Conservation (phyloP, 352 stramenopile genomes). For the Discostella stelligera region DNA sequence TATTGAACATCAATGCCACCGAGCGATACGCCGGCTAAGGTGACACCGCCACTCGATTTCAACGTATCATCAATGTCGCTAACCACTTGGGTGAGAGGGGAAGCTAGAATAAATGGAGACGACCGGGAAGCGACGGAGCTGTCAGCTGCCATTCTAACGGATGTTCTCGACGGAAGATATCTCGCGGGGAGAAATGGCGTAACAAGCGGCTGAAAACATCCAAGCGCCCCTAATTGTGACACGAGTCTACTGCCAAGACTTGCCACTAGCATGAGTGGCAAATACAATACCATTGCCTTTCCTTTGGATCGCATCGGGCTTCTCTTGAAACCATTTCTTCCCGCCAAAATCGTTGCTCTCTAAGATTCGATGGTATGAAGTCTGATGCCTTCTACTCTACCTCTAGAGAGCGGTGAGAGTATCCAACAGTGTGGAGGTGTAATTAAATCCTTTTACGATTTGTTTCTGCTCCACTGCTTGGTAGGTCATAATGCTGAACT, state of each 20-base stretch:
- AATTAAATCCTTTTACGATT: no score
- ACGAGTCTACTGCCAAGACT: neutral
- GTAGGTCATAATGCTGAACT: no score
- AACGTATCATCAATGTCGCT: conserved; percentile 87
- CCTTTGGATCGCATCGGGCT: no score
- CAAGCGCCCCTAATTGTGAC: conserved; percentile 15
- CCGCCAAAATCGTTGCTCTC: no score
- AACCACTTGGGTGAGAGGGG: conserved; percentile 80
- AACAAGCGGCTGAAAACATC: neutral
- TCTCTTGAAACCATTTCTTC: no score
- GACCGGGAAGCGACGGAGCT: neutral
- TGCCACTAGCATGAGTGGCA: conserved; percentile 11
- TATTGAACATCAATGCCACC: conserved; percentile 86
- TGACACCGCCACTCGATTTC: conserved; percentile 69
- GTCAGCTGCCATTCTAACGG: neutral
- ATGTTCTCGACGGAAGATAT: neutral
- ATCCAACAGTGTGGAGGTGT: no score
- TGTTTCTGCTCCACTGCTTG: no score
- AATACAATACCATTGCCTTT: no score
- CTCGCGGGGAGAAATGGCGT: neutral
- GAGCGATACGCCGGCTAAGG: conserved; percentile 71
- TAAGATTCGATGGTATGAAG: no score
- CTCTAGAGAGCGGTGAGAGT: no score
- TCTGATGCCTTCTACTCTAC: no score
- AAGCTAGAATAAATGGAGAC: conserved; percentile 18